Conservation (phyloP, 257 asterid genomes). For the Solanum chmielewskii region DNA sequence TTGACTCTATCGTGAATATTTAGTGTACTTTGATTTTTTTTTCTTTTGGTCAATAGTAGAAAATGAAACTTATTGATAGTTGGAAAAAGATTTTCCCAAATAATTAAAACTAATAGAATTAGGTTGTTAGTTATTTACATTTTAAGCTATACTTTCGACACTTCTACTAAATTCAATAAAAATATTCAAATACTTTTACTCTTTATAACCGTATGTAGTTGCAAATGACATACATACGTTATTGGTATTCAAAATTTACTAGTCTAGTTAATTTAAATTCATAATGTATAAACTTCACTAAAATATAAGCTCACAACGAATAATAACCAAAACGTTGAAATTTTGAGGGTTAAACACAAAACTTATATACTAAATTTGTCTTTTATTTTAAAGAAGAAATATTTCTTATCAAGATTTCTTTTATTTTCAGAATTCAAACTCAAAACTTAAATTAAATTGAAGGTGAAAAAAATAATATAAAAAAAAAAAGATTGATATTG, state of each 20-base stretch:
- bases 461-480: not conserved
- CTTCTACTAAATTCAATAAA: not conserved
- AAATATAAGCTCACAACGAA: rapidly evolving
- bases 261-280: not conserved
- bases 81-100: not conserved
- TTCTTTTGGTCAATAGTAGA: not conserved
- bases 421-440: not conserved
- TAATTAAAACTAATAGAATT: not conserved
- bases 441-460: not conserved
- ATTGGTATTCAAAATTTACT: not conserved
- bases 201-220: not conserved
- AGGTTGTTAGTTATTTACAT: not conserved
- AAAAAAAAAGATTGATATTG: not conserved
- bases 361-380: not conserved
- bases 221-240: not conserved
- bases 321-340: not conserved
- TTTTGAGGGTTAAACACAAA: not conserved
- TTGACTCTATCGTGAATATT: not conserved
- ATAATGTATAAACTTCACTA: not conserved
- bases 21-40: not conserved
- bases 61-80: not conserved
- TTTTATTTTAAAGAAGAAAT: not conserved
- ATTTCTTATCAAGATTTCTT: not conserved
- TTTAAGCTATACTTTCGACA: not conserved
- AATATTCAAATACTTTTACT: not conserved